A percentile compares a stretch with the other conserved stretches of the same genome.
phyloP scores from a whole-genome alignment of 306 rosid genomes.

The Rosa persica region DNA sequence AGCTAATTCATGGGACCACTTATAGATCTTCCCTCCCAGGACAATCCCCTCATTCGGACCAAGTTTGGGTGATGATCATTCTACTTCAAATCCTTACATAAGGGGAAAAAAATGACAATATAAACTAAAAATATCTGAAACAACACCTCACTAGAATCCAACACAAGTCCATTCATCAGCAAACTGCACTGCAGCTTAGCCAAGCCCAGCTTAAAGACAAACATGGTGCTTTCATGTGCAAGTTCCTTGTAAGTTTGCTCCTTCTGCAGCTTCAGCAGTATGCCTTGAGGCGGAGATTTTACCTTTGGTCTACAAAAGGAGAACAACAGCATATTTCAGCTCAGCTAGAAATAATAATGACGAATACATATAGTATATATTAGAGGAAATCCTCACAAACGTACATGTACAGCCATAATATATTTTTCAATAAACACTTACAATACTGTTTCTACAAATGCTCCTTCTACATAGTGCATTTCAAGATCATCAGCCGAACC shows the following conservation, averaged over 20 bases:
- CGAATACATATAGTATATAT: slow-evolving; percentile 3
- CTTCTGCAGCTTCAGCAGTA: slow-evolving; percentile 71
- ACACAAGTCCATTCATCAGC: slow-evolving; percentile 91
- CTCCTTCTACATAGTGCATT: slow-evolving; percentile 80
- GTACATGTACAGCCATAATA: neutral
- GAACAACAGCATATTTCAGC: slow-evolving; percentile 25
- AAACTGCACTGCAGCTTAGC: slow-evolving; percentile 64
- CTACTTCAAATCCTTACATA: neutral
- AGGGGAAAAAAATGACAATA: too few relatives aligned
- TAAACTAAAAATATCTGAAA: neutral
- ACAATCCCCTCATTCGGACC: neutral
- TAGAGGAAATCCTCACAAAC: slow-evolving; percentile 16
- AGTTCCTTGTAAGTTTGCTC: slow-evolving; percentile 67
- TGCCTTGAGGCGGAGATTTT: slow-evolving; percentile 88
- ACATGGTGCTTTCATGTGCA: slow-evolving; percentile 73
- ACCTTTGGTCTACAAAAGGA: slow-evolving; percentile 69
- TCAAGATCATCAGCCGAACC: slow-evolving; percentile 63
- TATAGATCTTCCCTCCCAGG: neutral
- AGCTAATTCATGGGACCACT: neutral
- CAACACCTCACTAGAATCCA: slow-evolving; percentile 78
- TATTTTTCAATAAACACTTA: slow-evolving; percentile 40
- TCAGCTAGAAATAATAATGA: slow-evolving; percentile 8
- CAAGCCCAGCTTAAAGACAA: slow-evolving; percentile 78
- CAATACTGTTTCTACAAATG: slow-evolving; percentile 91
- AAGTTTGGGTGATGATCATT: neutral